Evolutionary conservation across 768 basidiomycete genomes (phyloP).

Genomic region (Amanita pallidorosea): DNA sequence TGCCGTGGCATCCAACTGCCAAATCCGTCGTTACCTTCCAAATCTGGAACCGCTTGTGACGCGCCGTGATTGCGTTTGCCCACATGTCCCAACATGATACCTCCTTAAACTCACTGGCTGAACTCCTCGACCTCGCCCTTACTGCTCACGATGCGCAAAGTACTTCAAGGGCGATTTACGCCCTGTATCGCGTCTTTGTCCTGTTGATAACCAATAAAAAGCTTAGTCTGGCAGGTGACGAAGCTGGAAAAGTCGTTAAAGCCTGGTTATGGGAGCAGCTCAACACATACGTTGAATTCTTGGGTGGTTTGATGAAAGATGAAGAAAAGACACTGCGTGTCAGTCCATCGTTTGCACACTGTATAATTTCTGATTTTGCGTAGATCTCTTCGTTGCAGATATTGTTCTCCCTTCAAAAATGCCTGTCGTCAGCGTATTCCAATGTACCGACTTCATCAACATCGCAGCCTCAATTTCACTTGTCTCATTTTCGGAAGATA

Average conservation of each 20-base stretch:
- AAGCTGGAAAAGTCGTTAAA: constrained; percentile 54
- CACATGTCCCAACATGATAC: too few species aligned
- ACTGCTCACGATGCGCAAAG: constrained; percentile 38
- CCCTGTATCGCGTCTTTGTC: constrained; percentile 72
- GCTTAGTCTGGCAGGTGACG: constrained; percentile 37
- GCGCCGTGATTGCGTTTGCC: too few species aligned
- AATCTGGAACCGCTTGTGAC: too few species aligned
- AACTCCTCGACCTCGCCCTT: constrained; percentile 54
- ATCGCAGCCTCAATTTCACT: constrained; percentile 52
- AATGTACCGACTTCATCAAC: constrained; percentile 21
- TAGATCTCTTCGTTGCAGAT: constrained; percentile 68
- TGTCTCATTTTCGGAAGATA: constrained; percentile 57
- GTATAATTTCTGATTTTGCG: neutral
- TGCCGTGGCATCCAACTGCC: too few species aligned
- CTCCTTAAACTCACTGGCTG: constrained; percentile 71
- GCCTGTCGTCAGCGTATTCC: constrained; percentile 60
- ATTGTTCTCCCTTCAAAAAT: constrained; percentile 64
- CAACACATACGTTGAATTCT: constrained; percentile 55
- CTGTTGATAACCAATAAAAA: constrained; percentile 48
- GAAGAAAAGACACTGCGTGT: constrained; percentile 70
- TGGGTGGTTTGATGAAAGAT: constrained; percentile 64
- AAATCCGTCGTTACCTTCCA: too few species aligned
- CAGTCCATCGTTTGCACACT: constrained; percentile 13
- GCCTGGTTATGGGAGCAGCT: constrained; percentile 75
- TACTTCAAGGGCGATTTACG: constrained; percentile 69